phyloP scores from a whole-genome alignment of 257 asterid genomes.

The Linaria vulgaris region DNA sequence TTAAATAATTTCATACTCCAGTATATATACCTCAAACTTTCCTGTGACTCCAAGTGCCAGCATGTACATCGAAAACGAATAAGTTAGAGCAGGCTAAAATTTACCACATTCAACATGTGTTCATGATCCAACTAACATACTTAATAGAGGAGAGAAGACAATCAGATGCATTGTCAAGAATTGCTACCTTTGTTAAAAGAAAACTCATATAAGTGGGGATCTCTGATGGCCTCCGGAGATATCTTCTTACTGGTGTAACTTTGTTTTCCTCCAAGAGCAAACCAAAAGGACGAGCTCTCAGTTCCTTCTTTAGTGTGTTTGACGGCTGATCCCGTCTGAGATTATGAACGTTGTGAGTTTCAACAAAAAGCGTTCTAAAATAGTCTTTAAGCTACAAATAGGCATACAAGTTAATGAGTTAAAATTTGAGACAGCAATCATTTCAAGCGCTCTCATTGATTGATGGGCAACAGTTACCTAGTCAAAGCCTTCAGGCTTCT shows the following conservation, averaged over 20 bases:
- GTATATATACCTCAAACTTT: conserved; percentile 73
- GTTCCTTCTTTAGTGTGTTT: conserved; percentile 98
- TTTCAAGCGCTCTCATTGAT: not conserved
- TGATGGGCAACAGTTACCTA: not conserved
- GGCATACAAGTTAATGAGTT: not conserved
- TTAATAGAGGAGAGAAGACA: conserved; percentile 13
- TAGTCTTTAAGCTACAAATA: not conserved
- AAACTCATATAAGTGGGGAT: conserved; percentile 80
- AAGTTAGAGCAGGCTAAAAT: conserved; percentile 31
- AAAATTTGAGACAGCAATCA: not conserved
- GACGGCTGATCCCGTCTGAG: conserved; percentile 75
- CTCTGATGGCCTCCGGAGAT: conserved; percentile 60
- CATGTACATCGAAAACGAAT: conserved; percentile 33
- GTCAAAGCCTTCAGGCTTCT: conserved; percentile 3
- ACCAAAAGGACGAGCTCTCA: conserved; percentile 91
- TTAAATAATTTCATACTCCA: conserved; percentile 2
- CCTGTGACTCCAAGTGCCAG: conserved; percentile 49
- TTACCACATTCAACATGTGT: conserved; percentile 14
- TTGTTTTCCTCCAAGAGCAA: conserved; percentile 93
- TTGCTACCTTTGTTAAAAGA: conserved; percentile 65
- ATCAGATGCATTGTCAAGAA: conserved; percentile 19
- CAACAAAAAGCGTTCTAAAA: conserved; percentile 11
- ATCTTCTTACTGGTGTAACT: conserved; percentile 72
- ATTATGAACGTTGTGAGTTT: conserved; percentile 24
- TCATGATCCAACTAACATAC: not conserved